phyloP scores from a whole-genome alignment of 306 rosid species.

The Cucumis melo region DNA sequence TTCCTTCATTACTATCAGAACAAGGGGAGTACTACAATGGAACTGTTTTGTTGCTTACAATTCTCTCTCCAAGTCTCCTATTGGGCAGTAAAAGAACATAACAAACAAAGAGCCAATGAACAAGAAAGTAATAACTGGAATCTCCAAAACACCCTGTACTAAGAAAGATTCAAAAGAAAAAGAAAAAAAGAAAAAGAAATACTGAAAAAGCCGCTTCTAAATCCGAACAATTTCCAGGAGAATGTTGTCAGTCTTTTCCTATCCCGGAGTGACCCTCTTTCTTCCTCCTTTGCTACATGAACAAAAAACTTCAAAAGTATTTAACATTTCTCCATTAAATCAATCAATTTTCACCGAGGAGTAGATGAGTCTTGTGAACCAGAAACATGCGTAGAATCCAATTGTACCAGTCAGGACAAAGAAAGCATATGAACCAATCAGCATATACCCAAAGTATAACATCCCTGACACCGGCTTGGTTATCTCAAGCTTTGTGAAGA shows the following conservation, averaged over 20 bases:
- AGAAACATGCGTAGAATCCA: slow-evolving; percentile 84
- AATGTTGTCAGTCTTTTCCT: neutral
- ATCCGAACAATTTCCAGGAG: neutral
- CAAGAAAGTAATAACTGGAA: neutral
- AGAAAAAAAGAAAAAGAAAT: neutral
- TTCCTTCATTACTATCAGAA: neutral
- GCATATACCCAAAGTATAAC: slow-evolving; percentile 79
- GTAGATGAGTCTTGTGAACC: slow-evolving; percentile 80
- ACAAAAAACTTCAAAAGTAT: neutral
- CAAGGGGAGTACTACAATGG: neutral
- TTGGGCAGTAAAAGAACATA: neutral
- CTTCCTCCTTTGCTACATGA: neutral
- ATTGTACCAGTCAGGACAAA: slow-evolving; percentile 80
- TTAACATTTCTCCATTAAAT: neutral
- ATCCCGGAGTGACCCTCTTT: neutral
- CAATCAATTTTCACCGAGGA: slow-evolving; percentile 80
- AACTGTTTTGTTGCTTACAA: slow-evolving; percentile 3
- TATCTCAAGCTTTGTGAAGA: slow-evolving; percentile 85
- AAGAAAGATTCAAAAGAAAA: neutral
- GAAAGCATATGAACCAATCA: slow-evolving; percentile 67
- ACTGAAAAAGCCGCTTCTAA: neutral
- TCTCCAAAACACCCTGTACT: neutral
- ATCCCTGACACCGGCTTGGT: slow-evolving; percentile 77
- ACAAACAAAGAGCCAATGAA: slow-evolving; percentile 1
- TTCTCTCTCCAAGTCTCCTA: neutral